These are phyloP conservation scores for Syncephalastrum monosporum DNA, from an alignment of 371 early-diverging fungal species.

Conservation along the genomic window DNA sequence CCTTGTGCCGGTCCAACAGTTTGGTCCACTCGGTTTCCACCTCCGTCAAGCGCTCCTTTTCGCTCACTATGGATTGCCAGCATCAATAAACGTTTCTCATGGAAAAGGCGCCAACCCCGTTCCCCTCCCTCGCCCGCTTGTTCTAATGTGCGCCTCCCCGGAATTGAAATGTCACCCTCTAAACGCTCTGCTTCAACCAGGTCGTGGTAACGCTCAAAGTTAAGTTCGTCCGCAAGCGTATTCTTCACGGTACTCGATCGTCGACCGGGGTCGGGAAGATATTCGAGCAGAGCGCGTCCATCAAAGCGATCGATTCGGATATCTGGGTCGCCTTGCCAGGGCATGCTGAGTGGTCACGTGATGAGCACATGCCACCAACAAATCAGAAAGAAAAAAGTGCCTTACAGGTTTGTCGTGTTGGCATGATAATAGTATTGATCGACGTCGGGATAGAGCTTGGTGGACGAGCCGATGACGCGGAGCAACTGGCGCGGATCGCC, in stretches of 20 bases:
- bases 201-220: conserved; percentile 60
- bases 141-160: neutral
- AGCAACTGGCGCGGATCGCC: conserved; percentile 61
- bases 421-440: conserved; percentile 57
- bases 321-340: conserved; percentile 51
- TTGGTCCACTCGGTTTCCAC: conserved; percentile 57
- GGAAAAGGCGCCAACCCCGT: too few relatives aligned
- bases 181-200: conserved; percentile 56
- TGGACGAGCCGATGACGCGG: conserved; percentile 53
- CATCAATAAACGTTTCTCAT: neutral
- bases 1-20: conserved; percentile 51
- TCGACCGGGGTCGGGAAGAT: conserved; percentile 31
- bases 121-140: too few relatives aligned
- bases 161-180: conserved; percentile 26
- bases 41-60: conserved; percentile 40
- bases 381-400: neutral
- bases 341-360: conserved; percentile 30
- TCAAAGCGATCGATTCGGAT: conserved; percentile 58
- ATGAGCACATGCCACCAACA: neutral
- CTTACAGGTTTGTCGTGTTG: conserved; percentile 51
- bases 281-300: conserved; percentile 57
- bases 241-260: conserved; percentile 13
- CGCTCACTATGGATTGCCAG: conserved; percentile 25
- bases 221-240: conserved; percentile 41
- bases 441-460: conserved; percentile 50